Evolutionary conservation across 192 early-diverging fungal species (phyloP).

Genomic region (Umbelopsis sp.): DNA sequence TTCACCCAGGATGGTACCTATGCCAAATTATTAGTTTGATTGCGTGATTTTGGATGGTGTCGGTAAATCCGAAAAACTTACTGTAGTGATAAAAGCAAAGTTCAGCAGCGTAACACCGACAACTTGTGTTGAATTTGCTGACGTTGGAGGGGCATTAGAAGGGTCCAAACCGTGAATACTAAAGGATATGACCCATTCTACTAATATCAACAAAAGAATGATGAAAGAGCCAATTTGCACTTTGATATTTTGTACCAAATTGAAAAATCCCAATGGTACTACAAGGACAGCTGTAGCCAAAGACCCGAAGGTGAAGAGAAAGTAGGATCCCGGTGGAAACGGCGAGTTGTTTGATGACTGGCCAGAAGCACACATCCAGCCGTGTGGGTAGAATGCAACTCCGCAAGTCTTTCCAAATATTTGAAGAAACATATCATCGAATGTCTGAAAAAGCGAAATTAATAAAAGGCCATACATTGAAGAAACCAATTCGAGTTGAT

Average conservation of each 20-base stretch:
- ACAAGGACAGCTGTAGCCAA: conserved; percentile 54
- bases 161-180: conserved; percentile 50
- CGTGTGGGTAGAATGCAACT: conserved; percentile 57
- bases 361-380: conserved; percentile 59
- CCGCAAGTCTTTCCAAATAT: conserved; percentile 69
- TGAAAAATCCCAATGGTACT: conserved; percentile 59
- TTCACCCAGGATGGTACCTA: conserved; percentile 37
- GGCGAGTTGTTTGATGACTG: conserved; percentile 44
- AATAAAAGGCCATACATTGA: neutral
- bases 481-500: neutral
- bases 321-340: conserved; percentile 59
- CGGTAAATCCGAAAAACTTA: conserved; percentile 9
- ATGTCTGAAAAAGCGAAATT: conserved; percentile 41
- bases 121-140: conserved; percentile 49
- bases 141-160: conserved; percentile 54
- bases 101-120: conserved; percentile 75
- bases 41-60: neutral
- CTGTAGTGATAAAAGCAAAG: conserved; percentile 67
- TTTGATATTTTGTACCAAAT: conserved; percentile 71
- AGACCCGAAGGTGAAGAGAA: conserved; percentile 64
- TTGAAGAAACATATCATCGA: conserved; percentile 66
- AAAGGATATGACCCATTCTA: conserved; percentile 64
- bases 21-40: neutral
- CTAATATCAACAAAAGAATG: conserved; percentile 51
- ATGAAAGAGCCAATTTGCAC: conserved; percentile 63